phyloP scores from a whole-genome alignment of 306 rosid genomes.

The Prunus davidiana region DNA sequence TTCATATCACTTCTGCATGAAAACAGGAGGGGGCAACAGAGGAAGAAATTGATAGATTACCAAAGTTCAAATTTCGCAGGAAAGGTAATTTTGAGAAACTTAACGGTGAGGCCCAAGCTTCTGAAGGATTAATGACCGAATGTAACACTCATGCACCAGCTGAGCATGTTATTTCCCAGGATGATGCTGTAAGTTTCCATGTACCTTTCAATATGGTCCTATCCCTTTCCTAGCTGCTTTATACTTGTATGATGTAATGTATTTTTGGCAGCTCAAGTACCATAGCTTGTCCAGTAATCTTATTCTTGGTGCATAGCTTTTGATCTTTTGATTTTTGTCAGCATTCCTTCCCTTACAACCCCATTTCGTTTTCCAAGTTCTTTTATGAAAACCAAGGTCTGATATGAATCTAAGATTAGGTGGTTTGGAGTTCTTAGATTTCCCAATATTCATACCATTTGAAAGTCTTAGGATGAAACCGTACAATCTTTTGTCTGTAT shows the following conservation, averaged over 20 bases:
- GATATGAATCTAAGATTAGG: neutral
- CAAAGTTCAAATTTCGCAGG: slow-evolving; percentile 57
- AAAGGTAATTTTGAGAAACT: slow-evolving; percentile 42
- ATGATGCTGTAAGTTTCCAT: slow-evolving; percentile 70
- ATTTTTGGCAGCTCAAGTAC: neutral
- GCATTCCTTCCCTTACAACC: neutral
- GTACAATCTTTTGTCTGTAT: neutral
- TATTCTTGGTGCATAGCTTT: slow-evolving; percentile 1
- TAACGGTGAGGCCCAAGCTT: slow-evolving; percentile 47
- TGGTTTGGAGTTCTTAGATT: neutral
- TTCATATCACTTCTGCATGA: slow-evolving; percentile 28
- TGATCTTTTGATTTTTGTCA: neutral
- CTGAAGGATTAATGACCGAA: slow-evolving; percentile 58
- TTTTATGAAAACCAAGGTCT: neutral
- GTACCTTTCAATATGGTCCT: neutral
- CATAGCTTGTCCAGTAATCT: neutral
- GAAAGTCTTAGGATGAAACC: neutral
- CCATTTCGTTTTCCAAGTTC: neutral
- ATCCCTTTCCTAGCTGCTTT: neutral
- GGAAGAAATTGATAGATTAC: slow-evolving; percentile 76
- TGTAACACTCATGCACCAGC: slow-evolving; percentile 41
- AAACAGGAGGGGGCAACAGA: slow-evolving; percentile 86
- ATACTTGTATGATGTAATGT: neutral
- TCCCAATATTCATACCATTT: neutral
- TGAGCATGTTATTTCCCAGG: slow-evolving; percentile 48